Evolutionary conservation across 2,329 filamentous ascomycete species (phyloP).

Genomic region (Plenodomus lindquistii): DNA sequence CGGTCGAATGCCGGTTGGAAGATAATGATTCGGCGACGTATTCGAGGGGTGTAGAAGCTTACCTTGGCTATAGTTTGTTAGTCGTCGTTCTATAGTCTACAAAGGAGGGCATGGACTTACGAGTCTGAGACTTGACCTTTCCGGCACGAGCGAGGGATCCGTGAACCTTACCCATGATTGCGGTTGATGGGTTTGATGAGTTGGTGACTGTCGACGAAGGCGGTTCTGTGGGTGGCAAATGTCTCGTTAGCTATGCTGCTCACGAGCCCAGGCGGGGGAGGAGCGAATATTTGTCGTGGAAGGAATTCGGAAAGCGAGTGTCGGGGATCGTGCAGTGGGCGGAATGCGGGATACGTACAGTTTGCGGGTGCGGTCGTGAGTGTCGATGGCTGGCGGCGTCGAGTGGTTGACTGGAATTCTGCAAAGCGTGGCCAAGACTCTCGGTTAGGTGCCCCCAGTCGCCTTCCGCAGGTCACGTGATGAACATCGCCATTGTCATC

Average conservation of each 20-base stretch:
- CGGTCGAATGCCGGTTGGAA: not conserved
- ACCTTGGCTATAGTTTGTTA: slow-evolving; percentile 33
- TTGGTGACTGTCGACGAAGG: slow-evolving; percentile 22
- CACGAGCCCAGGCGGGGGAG: slow-evolving; percentile 3
- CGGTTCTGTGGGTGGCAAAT: slow-evolving; percentile 39
- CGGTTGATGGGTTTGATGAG: slow-evolving; percentile 45
- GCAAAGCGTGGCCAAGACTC: not conserved
- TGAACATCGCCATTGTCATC: no score
- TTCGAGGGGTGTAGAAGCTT: slow-evolving; percentile 12
- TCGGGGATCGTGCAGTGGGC: not conserved
- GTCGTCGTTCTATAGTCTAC: slow-evolving; percentile 6
- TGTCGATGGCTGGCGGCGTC: slow-evolving; percentile 32
- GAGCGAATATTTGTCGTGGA: slow-evolving; percentile 7
- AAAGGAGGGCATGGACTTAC: slow-evolving; percentile 19
- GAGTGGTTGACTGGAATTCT: not conserved
- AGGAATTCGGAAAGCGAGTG: slow-evolving; percentile 4
- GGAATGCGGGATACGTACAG: slow-evolving; percentile 37
- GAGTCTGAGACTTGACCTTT: slow-evolving; percentile 79
- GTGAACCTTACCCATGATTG: slow-evolving; percentile 90
- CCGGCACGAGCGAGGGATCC: slow-evolving; percentile 93
- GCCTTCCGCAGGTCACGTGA: not conserved
- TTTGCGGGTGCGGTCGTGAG: slow-evolving; percentile 36
- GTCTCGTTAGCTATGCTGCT: slow-evolving; percentile 24
- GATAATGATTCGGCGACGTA: not conserved
- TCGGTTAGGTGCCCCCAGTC: not conserved